Evolutionary conservation across 495 filamentous ascomycete genomes (phyloP).

Genomic region (Pseudoneurospora amorphoporcata): DNA sequence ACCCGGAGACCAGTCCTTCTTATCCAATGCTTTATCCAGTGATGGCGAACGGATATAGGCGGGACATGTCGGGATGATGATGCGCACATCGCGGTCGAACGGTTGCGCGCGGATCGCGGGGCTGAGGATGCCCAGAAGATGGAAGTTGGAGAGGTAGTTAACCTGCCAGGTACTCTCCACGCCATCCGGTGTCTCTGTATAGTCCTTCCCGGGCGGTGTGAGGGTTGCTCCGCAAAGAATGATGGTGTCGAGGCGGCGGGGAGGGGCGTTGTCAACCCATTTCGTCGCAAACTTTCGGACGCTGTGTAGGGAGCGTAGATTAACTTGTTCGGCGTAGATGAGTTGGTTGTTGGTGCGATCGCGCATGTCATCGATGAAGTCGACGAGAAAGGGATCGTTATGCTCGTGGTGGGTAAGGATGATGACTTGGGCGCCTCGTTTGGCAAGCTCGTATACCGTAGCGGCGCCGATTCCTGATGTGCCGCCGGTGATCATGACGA

Average conservation of each 20-base stretch:
- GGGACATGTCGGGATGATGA: conserved; percentile 79
- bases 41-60: conserved; percentile 67
- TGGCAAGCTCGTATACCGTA: conserved; percentile 61
- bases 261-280: conserved; percentile 93
- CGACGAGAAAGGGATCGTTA: conserved; percentile 77
- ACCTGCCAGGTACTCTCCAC: conserved; percentile 85
- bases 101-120: conserved; percentile 85
- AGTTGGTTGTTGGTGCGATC: conserved; percentile 70
- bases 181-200: conserved; percentile 57
- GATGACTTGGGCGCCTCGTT: conserved; percentile 80
- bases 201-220: conserved; percentile 49
- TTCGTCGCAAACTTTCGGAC: conserved; percentile 93
- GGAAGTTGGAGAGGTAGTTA: conserved; percentile 94
- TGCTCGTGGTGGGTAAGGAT: conserved; percentile 75
- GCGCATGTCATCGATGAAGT: conserved; percentile 85
- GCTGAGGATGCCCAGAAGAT: conserved; percentile 79
- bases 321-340: conserved; percentile 91
- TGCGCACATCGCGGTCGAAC: conserved; percentile 80
- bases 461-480: conserved; percentile 87
- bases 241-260: conserved; percentile 85
- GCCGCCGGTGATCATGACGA: conserved; percentile 89
- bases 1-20: conserved; percentile 39
- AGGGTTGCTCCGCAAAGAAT: conserved; percentile 73
- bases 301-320: conserved; percentile 75
- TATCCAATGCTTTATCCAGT: conserved; percentile 35